A percentile compares a stretch with the other conserved stretches of the same genome.
phyloP scores from a whole-genome alignment of 805 yeast genomes.

The Yarrowia sp. region DNA sequence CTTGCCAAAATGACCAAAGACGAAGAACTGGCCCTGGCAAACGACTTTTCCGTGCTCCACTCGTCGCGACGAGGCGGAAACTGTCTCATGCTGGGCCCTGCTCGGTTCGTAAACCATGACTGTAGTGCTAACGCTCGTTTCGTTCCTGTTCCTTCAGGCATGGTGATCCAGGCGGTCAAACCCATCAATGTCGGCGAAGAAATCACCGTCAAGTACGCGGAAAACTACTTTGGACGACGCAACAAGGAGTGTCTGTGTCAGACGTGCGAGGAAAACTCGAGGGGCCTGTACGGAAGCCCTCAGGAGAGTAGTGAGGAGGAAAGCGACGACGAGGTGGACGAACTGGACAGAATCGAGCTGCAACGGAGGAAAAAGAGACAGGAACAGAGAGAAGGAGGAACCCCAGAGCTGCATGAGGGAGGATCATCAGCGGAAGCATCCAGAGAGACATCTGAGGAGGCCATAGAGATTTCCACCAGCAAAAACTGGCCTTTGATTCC shows the following conservation, averaged over 20 bases:
- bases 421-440: not conserved
- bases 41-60: conserved; percentile 56
- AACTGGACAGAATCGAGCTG: conserved; percentile 25
- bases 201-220: conserved; percentile 55
- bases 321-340: conserved; percentile 28
- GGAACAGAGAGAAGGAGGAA: not conserved
- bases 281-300: conserved; percentile 11
- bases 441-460: not conserved
- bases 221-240: conserved; percentile 54
- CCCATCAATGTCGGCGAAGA: conserved; percentile 56
- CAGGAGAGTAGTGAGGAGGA: conserved; percentile 32
- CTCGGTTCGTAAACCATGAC: conserved; percentile 58
- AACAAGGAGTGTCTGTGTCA: conserved; percentile 57
- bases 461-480: conserved; percentile 15
- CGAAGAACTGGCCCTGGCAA: conserved; percentile 49
- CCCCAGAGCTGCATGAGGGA: not conserved
- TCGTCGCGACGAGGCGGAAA: conserved; percentile 49
- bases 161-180: conserved; percentile 51
- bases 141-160: conserved; percentile 46
- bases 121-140: conserved; percentile 56
- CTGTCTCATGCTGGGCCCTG: conserved; percentile 58
- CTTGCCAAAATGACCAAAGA: conserved; percentile 50
- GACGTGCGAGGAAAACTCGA: conserved; percentile 51
- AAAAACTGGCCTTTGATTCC: conserved; percentile 27
- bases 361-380: conserved; percentile 1